phyloP scores from a whole-genome alignment of 352 stramenopile genomes.

The Blastocystis sp. region DNA sequence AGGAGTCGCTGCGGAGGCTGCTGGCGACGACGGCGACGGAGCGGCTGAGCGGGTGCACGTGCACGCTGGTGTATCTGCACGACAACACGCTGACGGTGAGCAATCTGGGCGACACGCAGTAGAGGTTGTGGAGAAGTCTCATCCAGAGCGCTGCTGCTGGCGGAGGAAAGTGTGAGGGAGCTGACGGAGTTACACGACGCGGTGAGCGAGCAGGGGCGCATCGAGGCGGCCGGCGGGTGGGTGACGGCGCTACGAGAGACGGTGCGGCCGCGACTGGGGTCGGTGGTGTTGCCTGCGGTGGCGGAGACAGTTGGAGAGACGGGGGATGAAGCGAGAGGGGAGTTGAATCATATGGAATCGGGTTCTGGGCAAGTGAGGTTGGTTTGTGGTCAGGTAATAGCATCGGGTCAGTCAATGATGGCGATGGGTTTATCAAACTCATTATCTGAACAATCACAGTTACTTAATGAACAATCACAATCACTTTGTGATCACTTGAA shows the following conservation, averaged over 20 bases:
- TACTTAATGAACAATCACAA: no score
- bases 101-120: conserved; percentile 44
- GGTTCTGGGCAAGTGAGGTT: no score
- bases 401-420: no score
- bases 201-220: neutral
- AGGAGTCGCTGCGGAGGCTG: neutral
- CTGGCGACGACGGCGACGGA: neutral
- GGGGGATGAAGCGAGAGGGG: no score
- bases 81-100: neutral
- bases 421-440: no score
- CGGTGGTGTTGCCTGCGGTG: neutral
- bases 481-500: no score
- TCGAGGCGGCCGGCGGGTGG: neutral
- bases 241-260: neutral
- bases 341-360: no score
- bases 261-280: neutral
- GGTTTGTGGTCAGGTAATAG: no score
- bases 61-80: conserved; percentile 6
- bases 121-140: neutral
- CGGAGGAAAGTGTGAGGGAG: neutral
- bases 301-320: no score
- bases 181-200: neutral
- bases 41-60: conserved; percentile 6
- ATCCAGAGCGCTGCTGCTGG: neutral
- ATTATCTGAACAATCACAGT: no score